Conservation (phyloP, 148 eudicot genomes). For the Euryodendron excelsum region DNA sequence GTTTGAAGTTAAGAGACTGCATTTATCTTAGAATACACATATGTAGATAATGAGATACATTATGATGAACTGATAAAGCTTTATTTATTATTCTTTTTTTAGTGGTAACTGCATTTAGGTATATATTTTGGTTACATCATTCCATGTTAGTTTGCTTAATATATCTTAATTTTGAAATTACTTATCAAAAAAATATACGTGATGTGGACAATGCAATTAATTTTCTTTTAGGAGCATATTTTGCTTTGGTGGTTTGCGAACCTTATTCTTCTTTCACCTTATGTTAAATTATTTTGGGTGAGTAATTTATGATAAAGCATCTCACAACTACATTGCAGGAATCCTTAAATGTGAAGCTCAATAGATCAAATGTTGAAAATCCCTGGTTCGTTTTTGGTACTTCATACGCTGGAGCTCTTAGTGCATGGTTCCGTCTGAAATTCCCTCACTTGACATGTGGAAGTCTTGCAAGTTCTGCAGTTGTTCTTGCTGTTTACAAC, state of each 20-base stretch:
- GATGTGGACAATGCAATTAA: not conserved
- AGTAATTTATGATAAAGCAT: too few relatives aligned
- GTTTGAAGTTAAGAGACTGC: too few relatives aligned
- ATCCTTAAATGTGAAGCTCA: constrained; percentile 63
- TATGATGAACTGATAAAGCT: too few relatives aligned
- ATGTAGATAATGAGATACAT: too few relatives aligned
- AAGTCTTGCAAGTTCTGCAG: constrained; percentile 96
- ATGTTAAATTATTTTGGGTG: constrained; percentile 6
- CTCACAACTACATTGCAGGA: constrained; percentile 48
- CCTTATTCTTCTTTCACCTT: not conserved
- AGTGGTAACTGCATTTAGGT: not conserved
- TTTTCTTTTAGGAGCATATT: not conserved
- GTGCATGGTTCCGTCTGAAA: constrained; percentile 98
- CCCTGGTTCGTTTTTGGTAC: constrained; percentile 93
- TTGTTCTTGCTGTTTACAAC: constrained; percentile 77
- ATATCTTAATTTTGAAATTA: not conserved
- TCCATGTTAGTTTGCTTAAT: not conserved
- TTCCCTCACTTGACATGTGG: constrained; percentile 99
- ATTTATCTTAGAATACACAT: too few relatives aligned
- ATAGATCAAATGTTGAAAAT: constrained; percentile 65
- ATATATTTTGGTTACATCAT: not conserved
- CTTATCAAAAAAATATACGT: not conserved
- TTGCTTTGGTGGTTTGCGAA: not conserved
- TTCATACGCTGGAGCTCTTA: constrained; percentile 95
- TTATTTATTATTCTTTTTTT: too few relatives aligned